Evolutionary conservation across 1,284 basidiomycete genomes (phyloP), one percentile per base, ranked within the genome.

Genomic region (Flammula alnicola): DNA sequence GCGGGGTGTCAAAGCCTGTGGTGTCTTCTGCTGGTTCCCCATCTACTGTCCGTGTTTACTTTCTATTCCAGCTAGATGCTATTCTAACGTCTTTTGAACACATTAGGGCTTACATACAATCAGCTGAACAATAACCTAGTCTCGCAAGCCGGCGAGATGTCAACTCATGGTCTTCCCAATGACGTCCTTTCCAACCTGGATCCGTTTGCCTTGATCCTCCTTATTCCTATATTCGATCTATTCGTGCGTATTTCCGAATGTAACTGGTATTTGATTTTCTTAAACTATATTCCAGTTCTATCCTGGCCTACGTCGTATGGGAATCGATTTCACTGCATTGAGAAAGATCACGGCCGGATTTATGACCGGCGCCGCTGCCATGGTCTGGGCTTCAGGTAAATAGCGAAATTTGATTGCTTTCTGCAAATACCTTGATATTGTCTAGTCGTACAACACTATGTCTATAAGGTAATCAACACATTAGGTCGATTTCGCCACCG

Each of bases 1-100:
- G 49, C 80, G 91, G 59, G 91, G 88, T 1, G 70, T 93, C 69
- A 91, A 90, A 67, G 93, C 93, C 6, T 95, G 92, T 69, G 68
- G 73, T 29, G 91, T 95, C 49, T 95, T 95, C 70, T 64, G 77
- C 36, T 92, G 86, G 80, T 90, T 65, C 68, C 87, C 87, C 1
- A 68, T 88, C 32, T 88, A 81, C 59, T 88, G 85, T 86, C 52
- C 35, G 81, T 65, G 1, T 25, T 14, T 22, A 4, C 37, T 30
- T 8, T 27, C 31, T 29, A 14, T 20, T 30, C 45, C 42, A 33
- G 39, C 29, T 25, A 37, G 20, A 20, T 25, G n/a, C n/a, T 55
- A 51, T 39, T 23, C 33, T 32, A 7, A 33, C 30, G 46, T 56
- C 54, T 37, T 72, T 44, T 44, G n/a, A n/a, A 4, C 9, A 16